phyloP scores from a whole-genome alignment of 257 asterid genomes.

The Capsicum rhomboideum region DNA sequence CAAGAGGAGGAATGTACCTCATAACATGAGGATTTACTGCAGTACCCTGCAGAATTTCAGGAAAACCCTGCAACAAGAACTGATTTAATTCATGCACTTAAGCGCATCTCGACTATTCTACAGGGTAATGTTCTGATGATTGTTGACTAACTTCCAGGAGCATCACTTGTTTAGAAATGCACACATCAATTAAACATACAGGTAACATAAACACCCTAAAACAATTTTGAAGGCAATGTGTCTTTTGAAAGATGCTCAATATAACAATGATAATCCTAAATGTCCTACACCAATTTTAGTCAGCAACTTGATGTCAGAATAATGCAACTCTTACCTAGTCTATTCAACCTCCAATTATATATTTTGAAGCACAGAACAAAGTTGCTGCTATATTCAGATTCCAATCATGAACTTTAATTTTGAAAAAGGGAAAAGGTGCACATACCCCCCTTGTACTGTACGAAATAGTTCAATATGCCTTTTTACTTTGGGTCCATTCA shows the following conservation, averaged over 20 bases:
- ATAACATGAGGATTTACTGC: constrained; percentile 42
- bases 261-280: not conserved
- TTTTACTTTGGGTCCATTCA: not conserved
- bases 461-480: not conserved
- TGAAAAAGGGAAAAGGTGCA: not conserved
- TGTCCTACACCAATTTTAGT: not conserved
- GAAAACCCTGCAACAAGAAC: constrained; percentile 46
- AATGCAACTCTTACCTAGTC: not conserved
- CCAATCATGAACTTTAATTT: not conserved
- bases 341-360: not conserved
- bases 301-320: not conserved
- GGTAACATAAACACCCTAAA: no score
- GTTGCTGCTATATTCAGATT: not conserved
- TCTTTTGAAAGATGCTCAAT: not conserved
- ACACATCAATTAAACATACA: not conserved
- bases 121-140: not conserved
- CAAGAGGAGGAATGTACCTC: constrained; percentile 72
- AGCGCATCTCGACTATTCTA: no score
- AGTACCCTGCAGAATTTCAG: constrained; percentile 58
- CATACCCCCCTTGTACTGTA: not conserved
- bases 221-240: not conserved
- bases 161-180: not conserved
- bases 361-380: not conserved
- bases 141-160: not conserved
- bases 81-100: not conserved